Base-by-base conservation (phyloP, 2,329 filamentous ascomycete species). In the Phialophora macrospora region DNA sequence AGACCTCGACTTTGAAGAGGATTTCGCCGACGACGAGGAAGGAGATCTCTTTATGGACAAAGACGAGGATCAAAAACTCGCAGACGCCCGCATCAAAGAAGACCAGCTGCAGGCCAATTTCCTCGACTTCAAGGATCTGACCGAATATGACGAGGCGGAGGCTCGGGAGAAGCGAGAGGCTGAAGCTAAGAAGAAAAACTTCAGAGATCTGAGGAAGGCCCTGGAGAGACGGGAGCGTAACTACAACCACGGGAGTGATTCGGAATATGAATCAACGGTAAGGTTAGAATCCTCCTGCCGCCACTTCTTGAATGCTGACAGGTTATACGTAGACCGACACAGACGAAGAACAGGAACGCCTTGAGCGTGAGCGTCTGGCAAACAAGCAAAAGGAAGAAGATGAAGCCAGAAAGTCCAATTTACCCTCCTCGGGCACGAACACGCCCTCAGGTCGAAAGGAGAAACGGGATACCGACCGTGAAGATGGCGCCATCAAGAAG, bases 21-120 rank as follows among this genome's bases (percentile, higher is more conserved):
- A 89, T 72, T 97, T 97, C 74, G 91, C 93, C 71, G 91, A 96
- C 73, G 92, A 96, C 73, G 92, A 96, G 74, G 92, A 96, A 75
- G 87, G 90, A 24, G 85, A 87, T 63, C 76, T 73, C 2, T 85
- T 90, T 49, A 85, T 92, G 59, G 92, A 95, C 71, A 91, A 95
- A 59, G 88, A 93, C 57, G 93, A 97, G 70, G 91, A 93, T 57
- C 80, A 84, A 14, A 92, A 92, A 73, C 86, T 90, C 20, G 84
- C 89, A 0, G 88, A 90, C 68, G 88, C 89, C 14, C 83, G 89
- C 60, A 88, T 93, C 71, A 91, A 90, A 70, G 86, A 89, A 64
- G 90, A 93, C 73, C 93, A 96, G 76, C 83, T 96, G n/a, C 88
- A 88, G 60, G 94, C 94, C 8, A 96, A 96, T 73, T 81, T 95